Conservation (phyloP, 2,329 filamentous ascomycete genomes). For the Curvularia hawaiiensis region DNA sequence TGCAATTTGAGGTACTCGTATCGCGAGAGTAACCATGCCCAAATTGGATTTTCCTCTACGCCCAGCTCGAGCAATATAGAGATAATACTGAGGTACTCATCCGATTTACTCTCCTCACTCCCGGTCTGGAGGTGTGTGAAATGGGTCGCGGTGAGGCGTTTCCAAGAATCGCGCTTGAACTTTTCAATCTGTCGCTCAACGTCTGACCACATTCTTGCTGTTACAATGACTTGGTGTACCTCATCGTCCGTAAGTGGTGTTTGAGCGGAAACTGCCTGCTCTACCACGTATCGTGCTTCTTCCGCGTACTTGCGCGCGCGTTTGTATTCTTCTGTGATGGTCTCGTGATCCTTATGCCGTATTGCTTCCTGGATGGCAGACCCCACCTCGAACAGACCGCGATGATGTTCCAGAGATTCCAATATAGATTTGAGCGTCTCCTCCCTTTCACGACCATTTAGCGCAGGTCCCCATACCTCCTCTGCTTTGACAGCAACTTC, state of each 20-base stretch:
- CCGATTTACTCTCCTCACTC: slow-evolving; percentile 60
- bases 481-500: slow-evolving; percentile 94
- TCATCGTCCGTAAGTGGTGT: slow-evolving; percentile 74
- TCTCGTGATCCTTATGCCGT: slow-evolving; percentile 88
- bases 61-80: slow-evolving; percentile 88
- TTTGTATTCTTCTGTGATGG: slow-evolving; percentile 82
- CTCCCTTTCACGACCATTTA: slow-evolving; percentile 90
- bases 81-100: slow-evolving; percentile 93
- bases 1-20: slow-evolving; percentile 89
- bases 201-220: slow-evolving; percentile 93
- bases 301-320: slow-evolving; percentile 82
- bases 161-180: slow-evolving; percentile 92
- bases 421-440: slow-evolving; percentile 81
- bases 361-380: slow-evolving; percentile 80
- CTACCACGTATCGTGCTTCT: slow-evolving; percentile 73
- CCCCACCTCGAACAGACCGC: slow-evolving; percentile 81
- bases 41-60: slow-evolving; percentile 94
- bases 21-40: slow-evolving; percentile 90
- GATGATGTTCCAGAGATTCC: slow-evolving; percentile 76
- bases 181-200: slow-evolving; percentile 83
- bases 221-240: slow-evolving; percentile 83
- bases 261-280: slow-evolving; percentile 53
- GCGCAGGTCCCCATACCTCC: slow-evolving; percentile 94
- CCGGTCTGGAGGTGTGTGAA: slow-evolving; percentile 53
- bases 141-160: slow-evolving; percentile 73